Conservation (phyloP, 495 filamentous ascomycete genomes). For the Daldinia childiae region DNA sequence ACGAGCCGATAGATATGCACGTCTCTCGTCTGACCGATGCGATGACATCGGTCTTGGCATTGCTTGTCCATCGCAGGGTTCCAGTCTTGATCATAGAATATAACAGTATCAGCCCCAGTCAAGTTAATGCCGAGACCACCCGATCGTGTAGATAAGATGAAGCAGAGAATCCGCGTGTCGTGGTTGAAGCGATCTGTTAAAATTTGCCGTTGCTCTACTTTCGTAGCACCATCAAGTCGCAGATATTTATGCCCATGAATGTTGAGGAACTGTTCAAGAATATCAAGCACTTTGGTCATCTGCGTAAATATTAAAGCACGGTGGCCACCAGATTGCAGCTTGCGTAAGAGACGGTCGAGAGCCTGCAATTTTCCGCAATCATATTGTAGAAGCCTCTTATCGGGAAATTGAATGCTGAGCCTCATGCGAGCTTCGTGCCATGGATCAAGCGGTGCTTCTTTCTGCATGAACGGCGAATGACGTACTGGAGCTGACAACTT, state of each 20-base stretch:
- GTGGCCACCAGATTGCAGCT: constrained; percentile 88
- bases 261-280: constrained; percentile 97
- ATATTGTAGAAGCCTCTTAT: constrained; percentile 93
- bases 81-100: constrained; percentile 99
- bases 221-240: constrained; percentile 92
- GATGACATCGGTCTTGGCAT: constrained; percentile 97
- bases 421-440: constrained; percentile 96
- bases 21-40: constrained; percentile 97
- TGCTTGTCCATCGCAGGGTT: constrained; percentile 99
- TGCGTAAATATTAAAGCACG: constrained; percentile 98
- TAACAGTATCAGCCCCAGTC: constrained; percentile 96
- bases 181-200: constrained; percentile 97
- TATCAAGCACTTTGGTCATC: constrained; percentile 98
- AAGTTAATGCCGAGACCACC: constrained; percentile 96
- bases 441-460: constrained; percentile 69
- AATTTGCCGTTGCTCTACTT: constrained; percentile 93
- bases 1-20: constrained; percentile 99
- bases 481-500: constrained; percentile 56
- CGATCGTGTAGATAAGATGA: constrained; percentile 94
- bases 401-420: constrained; percentile 94
- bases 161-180: constrained; percentile 87
- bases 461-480: constrained; percentile 60
- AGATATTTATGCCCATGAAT: constrained; percentile 98
- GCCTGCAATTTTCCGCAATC: constrained; percentile 97
- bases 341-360: constrained; percentile 85